Evolutionary conservation across 2,329 filamentous ascomycete species (phyloP).

Genomic region (Thermomyces lanuginosus): DNA sequence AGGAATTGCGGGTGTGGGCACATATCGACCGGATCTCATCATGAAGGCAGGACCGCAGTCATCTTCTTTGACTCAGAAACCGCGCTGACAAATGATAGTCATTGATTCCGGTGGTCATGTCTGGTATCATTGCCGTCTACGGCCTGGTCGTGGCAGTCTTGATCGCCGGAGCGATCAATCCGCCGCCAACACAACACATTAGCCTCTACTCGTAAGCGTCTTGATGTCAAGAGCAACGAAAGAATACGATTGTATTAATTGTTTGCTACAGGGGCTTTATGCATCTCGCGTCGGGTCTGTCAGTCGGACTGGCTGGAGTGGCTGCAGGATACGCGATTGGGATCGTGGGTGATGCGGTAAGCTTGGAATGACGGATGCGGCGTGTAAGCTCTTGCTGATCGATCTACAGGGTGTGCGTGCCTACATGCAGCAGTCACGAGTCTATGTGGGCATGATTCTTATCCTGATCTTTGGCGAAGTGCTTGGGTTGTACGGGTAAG

Average conservation of each 20-base stretch:
- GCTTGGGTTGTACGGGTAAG: constrained; percentile 85
- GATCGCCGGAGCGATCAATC: constrained; percentile 75
- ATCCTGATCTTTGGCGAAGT: constrained; percentile 99
- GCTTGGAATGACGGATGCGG: too few species aligned
- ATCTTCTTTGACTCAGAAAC: not conserved
- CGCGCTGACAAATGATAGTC: constrained; percentile 22
- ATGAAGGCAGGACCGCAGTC: constrained; percentile 40
- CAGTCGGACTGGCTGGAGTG: constrained; percentile 80
- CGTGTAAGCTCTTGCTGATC: not conserved
- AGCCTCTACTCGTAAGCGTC: constrained; percentile 61
- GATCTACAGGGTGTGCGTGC: constrained; percentile 54
- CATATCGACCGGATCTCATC: constrained; percentile 49
- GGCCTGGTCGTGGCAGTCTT: constrained; percentile 91
- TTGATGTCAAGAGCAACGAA: not conserved
- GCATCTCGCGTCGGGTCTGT: constrained; percentile 80
- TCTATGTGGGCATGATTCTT: constrained; percentile 97
- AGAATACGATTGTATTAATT: constrained; percentile 9
- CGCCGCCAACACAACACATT: constrained; percentile 52
- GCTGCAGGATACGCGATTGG: constrained; percentile 95
- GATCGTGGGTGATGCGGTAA: constrained; percentile 75
- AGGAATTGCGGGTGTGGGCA: constrained; percentile 50
- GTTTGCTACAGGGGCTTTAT: constrained; percentile 54
- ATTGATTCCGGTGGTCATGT: constrained; percentile 57
- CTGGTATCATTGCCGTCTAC: constrained; percentile 97
- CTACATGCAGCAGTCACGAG: constrained; percentile 89